A percentile compares a stretch with the other conserved stretches of the same genome.
phyloP scores from a whole-genome alignment of 768 basidiomycete species.

The Panus rudis region DNA sequence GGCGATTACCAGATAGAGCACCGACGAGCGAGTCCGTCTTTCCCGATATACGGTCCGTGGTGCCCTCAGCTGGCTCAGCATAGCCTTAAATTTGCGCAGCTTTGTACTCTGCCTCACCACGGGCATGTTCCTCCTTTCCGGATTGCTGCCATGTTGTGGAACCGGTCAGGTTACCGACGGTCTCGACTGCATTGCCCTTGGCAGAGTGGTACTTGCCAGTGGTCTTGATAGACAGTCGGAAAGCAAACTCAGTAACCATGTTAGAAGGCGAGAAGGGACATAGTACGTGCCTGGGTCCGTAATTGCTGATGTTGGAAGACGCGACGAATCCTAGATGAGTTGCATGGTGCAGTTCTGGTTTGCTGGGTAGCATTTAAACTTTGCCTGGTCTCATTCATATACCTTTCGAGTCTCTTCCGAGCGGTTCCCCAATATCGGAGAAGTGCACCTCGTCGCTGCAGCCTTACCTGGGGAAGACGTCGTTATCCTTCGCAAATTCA shows the following conservation, averaged over 20 bases:
- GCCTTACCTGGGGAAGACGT: too few relatives aligned
- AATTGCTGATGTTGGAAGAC: slow-evolving; percentile 18
- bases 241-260: neutral
- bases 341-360: too few relatives aligned
- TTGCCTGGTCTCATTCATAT: too few relatives aligned
- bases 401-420: too few relatives aligned
- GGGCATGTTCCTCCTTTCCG: slow-evolving; percentile 43
- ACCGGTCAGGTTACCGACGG: slow-evolving; percentile 39
- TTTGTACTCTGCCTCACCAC: slow-evolving; percentile 41
- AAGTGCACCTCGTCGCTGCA: too few relatives aligned
- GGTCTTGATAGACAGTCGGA: slow-evolving; percentile 24
- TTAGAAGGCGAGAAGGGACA: neutral
- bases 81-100: slow-evolving; percentile 43
- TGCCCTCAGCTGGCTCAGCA: slow-evolving; percentile 42
- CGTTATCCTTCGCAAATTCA: too few relatives aligned
- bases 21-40: slow-evolving; percentile 50
- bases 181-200: slow-evolving; percentile 33
- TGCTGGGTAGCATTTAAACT: too few relatives aligned
- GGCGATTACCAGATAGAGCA: slow-evolving; percentile 47
- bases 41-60: slow-evolving; percentile 36
- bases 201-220: slow-evolving; percentile 33
- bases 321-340: too few relatives aligned
- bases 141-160: slow-evolving; percentile 33
- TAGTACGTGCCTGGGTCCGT: slow-evolving; percentile 19
- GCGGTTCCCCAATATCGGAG: too few relatives aligned